phyloP scores from a whole-genome alignment of 164 flowering plant species.

The Sextonia rubra region DNA sequence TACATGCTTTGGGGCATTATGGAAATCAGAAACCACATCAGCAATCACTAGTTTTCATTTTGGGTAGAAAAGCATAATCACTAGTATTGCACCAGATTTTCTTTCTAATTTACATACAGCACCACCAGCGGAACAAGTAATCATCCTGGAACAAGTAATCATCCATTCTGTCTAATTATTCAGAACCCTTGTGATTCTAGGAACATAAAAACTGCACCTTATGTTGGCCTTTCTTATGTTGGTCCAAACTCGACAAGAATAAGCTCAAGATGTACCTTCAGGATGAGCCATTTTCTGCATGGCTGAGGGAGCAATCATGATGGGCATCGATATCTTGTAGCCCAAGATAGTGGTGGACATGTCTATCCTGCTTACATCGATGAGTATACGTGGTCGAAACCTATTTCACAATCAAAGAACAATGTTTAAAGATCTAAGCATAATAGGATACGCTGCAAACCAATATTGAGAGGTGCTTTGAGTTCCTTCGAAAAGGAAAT shows the following conservation, averaged over 20 bases:
- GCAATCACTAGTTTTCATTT: too few species aligned
- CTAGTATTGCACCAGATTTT: too few species aligned
- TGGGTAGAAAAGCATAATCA: too few species aligned
- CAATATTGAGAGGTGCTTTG: neutral
- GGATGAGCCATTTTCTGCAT: constrained; percentile 96
- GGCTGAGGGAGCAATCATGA: constrained; percentile 91
- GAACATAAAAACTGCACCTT: neutral
- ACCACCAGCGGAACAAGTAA: too few species aligned
- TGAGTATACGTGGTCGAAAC: constrained; percentile 80
- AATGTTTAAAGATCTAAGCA: neutral
- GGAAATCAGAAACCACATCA: too few species aligned
- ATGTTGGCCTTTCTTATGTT: neutral
- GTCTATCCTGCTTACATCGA: constrained; percentile 84
- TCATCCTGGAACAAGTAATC: too few species aligned
- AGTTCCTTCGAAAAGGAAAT: neutral
- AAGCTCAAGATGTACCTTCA: constrained; percentile 45
- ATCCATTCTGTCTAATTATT: too few species aligned
- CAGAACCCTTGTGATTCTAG: too few species aligned
- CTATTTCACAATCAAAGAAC: constrained; percentile 27
- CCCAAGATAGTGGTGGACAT: constrained; percentile 69
- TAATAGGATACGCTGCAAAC: neutral
- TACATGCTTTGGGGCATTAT: too few species aligned
- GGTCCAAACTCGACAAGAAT: constrained; percentile 6
- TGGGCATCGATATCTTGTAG: constrained; percentile 87
- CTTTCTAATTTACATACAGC: too few species aligned